Evolutionary conservation across 805 yeast genomes (phyloP), one percentile per base, ranked within the genome.

Genomic region (Zygosaccharomyces lentus): DNA sequence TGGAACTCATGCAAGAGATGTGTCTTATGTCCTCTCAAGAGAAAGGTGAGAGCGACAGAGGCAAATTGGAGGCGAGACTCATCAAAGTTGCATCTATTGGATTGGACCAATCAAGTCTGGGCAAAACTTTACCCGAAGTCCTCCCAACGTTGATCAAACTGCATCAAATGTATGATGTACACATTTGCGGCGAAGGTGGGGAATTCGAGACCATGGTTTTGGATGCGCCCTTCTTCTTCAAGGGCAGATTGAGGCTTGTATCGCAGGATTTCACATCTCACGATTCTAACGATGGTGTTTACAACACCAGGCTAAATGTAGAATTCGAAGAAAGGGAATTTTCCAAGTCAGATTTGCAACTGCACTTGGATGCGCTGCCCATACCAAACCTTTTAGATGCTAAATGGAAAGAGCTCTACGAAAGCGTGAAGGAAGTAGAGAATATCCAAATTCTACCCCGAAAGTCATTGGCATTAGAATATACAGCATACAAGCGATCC

Each of bases 171-270:
- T 90, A 78, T 66, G 95, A 90, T 2, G 86, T 90, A 10, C 96
- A 91, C 63, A 81, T 93, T 0, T 93, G 99, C 69, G 99, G 99
- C 10, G 99, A 93, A 70, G 99, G 99, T 27, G 99, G 99, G 1
- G 99, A 93, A 65, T 93, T 88, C 65, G 99, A 93, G 64, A 84
- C 96, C 0, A 69, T 91, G 54, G 98, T 91, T 2, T 70, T 93
- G 24, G 96, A 93, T 64, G 87, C 95, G 1, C 95, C 96, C 0
- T 82, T 87, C 49, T 93, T 91, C 68, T 68, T 67, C 26, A 70
- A 76, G 37, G 80, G 78, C 31, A 68, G 62, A 43, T 62, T 83
- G 36, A 68, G 65, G 7, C 65, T 84, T 13, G 62, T 55, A 1
- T 67, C 72, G 1, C 61, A 61, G 12, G 66, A 77, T 1, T 62